A percentile compares a stretch with the other conserved stretches of the same genome.
phyloP scores from a whole-genome alignment of 768 basidiomycete species.

The Nevesoporus exiguus region DNA sequence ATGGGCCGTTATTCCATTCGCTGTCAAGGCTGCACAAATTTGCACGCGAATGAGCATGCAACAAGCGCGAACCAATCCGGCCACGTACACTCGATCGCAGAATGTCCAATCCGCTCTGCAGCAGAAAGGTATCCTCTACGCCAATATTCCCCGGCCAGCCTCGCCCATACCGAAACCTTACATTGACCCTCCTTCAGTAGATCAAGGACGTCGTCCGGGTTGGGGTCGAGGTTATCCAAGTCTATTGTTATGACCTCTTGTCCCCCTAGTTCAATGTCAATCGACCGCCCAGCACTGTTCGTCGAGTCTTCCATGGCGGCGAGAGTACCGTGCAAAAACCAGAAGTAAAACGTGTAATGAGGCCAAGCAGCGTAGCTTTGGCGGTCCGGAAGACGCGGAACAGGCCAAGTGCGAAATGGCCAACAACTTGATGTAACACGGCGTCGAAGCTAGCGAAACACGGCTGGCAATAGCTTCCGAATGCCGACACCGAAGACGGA shows the following conservation, averaged over 20 bases:
- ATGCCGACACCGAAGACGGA: background rate
- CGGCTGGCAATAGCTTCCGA: background rate
- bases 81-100: conserved; percentile 64
- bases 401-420: background rate
- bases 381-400: background rate
- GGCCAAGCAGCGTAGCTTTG: background rate
- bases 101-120: conserved; percentile 70
- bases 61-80: background rate
- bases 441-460: background rate
- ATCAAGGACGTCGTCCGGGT: conserved; percentile 71
- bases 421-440: background rate
- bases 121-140: conserved; percentile 67
- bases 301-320: conserved; percentile 18
- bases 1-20: conserved; percentile 45
- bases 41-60: background rate
- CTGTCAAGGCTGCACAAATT: conserved; percentile 44
- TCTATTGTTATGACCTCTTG: conserved; percentile 90
- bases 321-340: background rate
- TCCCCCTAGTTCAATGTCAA: conserved; percentile 76
- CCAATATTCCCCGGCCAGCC: conserved; percentile 88
- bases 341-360: background rate
- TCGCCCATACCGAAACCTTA: conserved; percentile 73
- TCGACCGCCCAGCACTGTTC: conserved; percentile 32
- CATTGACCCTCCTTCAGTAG: conserved; percentile 71
- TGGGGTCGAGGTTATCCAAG: conserved; percentile 80